phyloP scores from a whole-genome alignment of 495 filamentous ascomycete genomes.

The Ascodesmis nigricans region DNA sequence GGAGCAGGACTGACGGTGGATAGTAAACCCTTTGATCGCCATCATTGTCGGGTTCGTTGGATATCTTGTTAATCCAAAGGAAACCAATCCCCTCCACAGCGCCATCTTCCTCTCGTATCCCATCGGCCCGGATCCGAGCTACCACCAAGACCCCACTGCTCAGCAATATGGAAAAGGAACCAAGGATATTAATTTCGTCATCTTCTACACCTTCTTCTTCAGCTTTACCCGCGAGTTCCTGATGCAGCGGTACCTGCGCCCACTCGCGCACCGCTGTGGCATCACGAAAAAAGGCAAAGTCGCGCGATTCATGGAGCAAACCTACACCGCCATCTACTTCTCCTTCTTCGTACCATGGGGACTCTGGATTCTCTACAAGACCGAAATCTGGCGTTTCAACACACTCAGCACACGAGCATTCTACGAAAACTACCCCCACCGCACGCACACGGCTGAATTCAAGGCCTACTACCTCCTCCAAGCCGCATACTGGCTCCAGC shows the following conservation, averaged over 20 bases:
- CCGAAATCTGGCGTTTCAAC: conserved; percentile 97
- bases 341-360: conserved; percentile 64
- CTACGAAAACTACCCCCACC: conserved; percentile 82
- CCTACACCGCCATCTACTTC: conserved; percentile 95
- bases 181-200: conserved; percentile 66
- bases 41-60: conserved; percentile 38
- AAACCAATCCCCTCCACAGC: conserved; percentile 60
- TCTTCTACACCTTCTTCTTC: conserved; percentile 74
- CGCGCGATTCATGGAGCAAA: conserved; percentile 88
- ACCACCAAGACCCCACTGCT: conserved; percentile 25
- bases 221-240: conserved; percentile 89
- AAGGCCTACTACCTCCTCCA: conserved; percentile 95
- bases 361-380: conserved; percentile 75
- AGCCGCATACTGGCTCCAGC: conserved; percentile 90
- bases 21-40: conserved; percentile 50
- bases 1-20: not conserved
- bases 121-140: conserved; percentile 31
- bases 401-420: conserved; percentile 45
- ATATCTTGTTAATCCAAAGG: conserved; percentile 57
- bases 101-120: conserved; percentile 91
- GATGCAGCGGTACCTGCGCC: conserved; percentile 81
- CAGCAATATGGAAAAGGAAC: conserved; percentile 75
- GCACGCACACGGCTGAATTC: conserved; percentile 62
- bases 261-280: conserved; percentile 45
- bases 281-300: conserved; percentile 60